A percentile compares a stretch with the other conserved stretches of the same genome.
Evolutionary conservation across 2,329 filamentous ascomycete species (phyloP).

Genomic region (Ceratocystis destructans): DNA sequence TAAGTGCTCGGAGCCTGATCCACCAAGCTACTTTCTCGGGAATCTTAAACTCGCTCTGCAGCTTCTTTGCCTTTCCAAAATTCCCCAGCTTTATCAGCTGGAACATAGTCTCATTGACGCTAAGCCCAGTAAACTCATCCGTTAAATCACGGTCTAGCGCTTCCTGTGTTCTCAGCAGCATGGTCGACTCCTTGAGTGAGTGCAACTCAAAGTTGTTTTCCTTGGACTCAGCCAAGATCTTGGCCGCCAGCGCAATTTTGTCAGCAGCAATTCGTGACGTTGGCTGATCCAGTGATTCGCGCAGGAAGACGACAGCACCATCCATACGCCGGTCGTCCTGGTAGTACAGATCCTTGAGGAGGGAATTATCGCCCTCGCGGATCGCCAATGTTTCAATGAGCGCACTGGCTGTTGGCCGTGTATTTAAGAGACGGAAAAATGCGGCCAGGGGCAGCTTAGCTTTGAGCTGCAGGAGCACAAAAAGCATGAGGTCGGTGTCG

Average conservation of each 20-base stretch:
- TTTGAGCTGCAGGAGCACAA: constrained; percentile 74
- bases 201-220: constrained; percentile 62
- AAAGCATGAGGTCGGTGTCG: constrained; percentile 84
- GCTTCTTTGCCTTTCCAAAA: constrained; percentile 69
- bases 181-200: constrained; percentile 64
- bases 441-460: constrained; percentile 78
- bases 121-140: constrained; percentile 64
- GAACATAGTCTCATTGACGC: constrained; percentile 83
- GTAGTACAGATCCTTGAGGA: constrained; percentile 94
- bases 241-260: constrained; percentile 76
- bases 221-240: constrained; percentile 69
- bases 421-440: constrained; percentile 87
- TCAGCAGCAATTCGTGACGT: constrained; percentile 59
- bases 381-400: constrained; percentile 73
- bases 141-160: constrained; percentile 71
- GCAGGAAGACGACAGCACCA: constrained; percentile 73
- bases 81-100: constrained; percentile 73
- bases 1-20: constrained; percentile 68
- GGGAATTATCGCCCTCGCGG: constrained; percentile 54
- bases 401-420: constrained; percentile 69
- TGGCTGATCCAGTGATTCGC: constrained; percentile 64
- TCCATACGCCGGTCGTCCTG: constrained; percentile 87
- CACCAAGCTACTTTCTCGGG: constrained; percentile 85
- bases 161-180: constrained; percentile 74
- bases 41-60: constrained; percentile 86